Base-by-base conservation (phyloP, 2,329 filamentous ascomycete genomes). In the Pseudohalonectria lignicola region DNA sequence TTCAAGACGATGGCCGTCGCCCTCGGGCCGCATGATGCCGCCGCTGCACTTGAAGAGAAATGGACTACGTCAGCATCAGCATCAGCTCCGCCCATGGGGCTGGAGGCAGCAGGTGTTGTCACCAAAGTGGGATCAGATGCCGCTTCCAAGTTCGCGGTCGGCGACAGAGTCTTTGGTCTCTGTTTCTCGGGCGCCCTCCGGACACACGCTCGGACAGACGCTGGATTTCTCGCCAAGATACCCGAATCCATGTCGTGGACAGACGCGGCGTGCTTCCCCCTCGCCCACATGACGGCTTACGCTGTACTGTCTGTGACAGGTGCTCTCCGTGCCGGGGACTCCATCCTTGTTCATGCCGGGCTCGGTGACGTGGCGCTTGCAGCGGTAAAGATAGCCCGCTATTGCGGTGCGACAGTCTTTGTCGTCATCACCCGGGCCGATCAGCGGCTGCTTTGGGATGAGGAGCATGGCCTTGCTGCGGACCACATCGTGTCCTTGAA, bases 401-500 rank as follows among this genome's bases (percentile, higher is more conserved):
- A 20, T 28, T 20, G 31, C 26, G 35, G 35, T 10, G 35, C 35
- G 17, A 28, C 20, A 19, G 18, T 37, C 26, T 31, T 37, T 37
- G 35, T 20, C 16, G 19, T 28, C 10, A 19, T 37, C 17, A 28
- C 25, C 16, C 19, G 19, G 12, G 35, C 26, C 18, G 25, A 18
- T 12, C 26, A 34, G 23, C 2, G n/a, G 9, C n/a, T 4, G 4
- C 5, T 12, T 34, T 20, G 13, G 13, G 18, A 18, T 1, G 26
- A 15, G 30, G n/a, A 10, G 30, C 19, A 31, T 15, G 36, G 36
- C 9, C 29, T 38, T 10, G 18, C 29, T 5, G 5, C 19, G 5
- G 36, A 32, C 12, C 20, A 32, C 7, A 12, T 32, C 2, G 19
- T 38, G 15, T 30, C 29, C 3, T 10, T 20, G 19, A 29, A 31